phyloP scores from a whole-genome alignment of 495 filamentous ascomycete species.

The Penicillium psychrofluorescens region DNA sequence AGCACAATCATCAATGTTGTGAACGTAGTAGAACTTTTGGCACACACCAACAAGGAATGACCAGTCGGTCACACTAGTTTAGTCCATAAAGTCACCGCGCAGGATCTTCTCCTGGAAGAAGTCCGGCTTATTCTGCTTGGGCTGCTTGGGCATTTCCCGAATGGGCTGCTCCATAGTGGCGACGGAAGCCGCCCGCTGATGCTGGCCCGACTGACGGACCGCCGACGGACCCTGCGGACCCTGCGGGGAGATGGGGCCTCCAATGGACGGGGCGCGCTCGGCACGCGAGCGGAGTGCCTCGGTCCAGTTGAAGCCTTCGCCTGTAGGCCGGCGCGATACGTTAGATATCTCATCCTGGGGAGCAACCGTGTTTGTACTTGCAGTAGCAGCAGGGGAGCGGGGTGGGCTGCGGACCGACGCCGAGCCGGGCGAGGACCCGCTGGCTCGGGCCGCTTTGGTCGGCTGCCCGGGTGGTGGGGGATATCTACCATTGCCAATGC shows the following conservation, averaged over 20 bases:
- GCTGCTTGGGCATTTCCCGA: constrained; percentile 61
- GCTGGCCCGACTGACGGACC: constrained; percentile 22
- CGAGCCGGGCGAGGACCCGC: constrained; percentile 14
- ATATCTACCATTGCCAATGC: constrained; percentile 39
- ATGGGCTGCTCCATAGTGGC: constrained; percentile 60
- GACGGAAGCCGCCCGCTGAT: constrained; percentile 54
- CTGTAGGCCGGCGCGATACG: constrained; percentile 50
- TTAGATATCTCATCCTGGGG: constrained; percentile 40
- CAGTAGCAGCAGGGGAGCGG: constrained; percentile 28
- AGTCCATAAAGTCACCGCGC: constrained; percentile 98
- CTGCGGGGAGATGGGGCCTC: constrained; percentile 34
- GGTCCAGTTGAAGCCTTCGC: constrained; percentile 91
- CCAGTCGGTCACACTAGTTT: constrained; percentile 2
- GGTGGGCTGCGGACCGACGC: constrained; percentile 8
- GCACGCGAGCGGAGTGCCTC: constrained; percentile 86
- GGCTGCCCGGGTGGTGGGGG: constrained; percentile 19
- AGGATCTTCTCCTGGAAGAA: constrained; percentile 93
- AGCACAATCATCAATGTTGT: background rate
- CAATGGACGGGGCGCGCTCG: constrained; percentile 66
- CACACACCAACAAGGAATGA: no score
- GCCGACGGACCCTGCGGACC: constrained; percentile 8
- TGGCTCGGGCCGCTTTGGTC: constrained; percentile 11
- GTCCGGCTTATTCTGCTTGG: constrained; percentile 69
- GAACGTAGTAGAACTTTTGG: no score
- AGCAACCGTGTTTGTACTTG: constrained; percentile 30